These are phyloP conservation scores for Colletotrichum orbiculare DNA, from an alignment of 2,329 filamentous ascomycete species.

Conservation along the genomic window DNA sequence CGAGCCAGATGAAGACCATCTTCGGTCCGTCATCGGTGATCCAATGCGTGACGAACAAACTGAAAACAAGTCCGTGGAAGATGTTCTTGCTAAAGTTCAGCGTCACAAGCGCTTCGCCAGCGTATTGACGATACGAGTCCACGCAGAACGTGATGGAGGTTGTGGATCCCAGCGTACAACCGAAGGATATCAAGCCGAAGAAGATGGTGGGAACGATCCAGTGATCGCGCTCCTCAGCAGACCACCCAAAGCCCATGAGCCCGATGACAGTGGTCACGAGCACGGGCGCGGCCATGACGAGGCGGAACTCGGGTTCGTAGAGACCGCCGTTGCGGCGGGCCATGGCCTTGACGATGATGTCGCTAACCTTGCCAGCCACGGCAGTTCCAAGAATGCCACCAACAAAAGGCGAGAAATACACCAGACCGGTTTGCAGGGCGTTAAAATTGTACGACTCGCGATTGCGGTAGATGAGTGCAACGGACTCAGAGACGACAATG, in stretches of 20 bases:
- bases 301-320: constrained; percentile 93
- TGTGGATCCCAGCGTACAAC: constrained; percentile 88
- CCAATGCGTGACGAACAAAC: constrained; percentile 90
- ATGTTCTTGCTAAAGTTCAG: constrained; percentile 96
- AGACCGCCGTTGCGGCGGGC: constrained; percentile 87
- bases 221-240: constrained; percentile 75
- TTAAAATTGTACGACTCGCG: constrained; percentile 81
- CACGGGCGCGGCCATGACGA: constrained; percentile 88
- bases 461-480: constrained; percentile 82
- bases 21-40: constrained; percentile 79
- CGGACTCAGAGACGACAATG: constrained; percentile 91
- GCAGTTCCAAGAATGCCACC: constrained; percentile 91
- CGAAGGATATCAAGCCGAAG: constrained; percentile 92
- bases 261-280: constrained; percentile 82
- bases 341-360: constrained; percentile 86
- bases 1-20: constrained; percentile 83
- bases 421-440: constrained; percentile 81
- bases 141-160: constrained; percentile 95
- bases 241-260: constrained; percentile 98
- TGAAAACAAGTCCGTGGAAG: constrained; percentile 89
- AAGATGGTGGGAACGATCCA: constrained; percentile 96
- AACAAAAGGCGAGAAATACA: constrained; percentile 91
- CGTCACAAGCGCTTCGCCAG: constrained; percentile 92
- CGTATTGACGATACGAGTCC: constrained; percentile 92
- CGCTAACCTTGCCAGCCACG: constrained; percentile 88